A percentile compares a stretch with the other conserved stretches of the same genome.
Conservation (phyloP, 2,329 filamentous ascomycete species). For the Colletotrichum sp. region DNA sequence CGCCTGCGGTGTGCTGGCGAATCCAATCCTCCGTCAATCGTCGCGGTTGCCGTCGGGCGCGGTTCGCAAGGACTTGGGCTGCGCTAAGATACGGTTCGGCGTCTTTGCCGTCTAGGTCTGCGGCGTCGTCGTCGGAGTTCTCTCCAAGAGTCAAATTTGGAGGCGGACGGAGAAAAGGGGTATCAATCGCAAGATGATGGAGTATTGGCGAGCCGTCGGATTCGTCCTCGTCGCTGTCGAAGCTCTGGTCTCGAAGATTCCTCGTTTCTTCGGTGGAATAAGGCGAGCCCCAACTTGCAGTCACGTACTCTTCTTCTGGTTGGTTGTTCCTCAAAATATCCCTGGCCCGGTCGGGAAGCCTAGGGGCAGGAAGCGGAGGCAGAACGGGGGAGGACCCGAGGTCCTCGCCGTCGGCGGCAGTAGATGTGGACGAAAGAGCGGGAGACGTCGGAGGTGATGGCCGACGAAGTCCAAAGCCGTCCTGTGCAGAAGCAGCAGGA, state of each 20-base stretch:
- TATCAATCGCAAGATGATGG: conserved; percentile 66
- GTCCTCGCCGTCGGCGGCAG: conserved; percentile 61
- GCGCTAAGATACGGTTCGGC: conserved; percentile 51
- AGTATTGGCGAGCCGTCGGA: conserved; percentile 67
- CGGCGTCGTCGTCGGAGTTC: background rate
- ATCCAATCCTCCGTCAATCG: conserved; percentile 87
- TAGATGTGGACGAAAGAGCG: conserved; percentile 66
- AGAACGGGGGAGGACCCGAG: conserved; percentile 63
- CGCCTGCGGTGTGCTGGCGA: conserved; percentile 78
- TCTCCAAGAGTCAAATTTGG: conserved; percentile 47
- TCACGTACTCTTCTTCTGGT: conserved; percentile 59
- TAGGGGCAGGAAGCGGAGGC: conserved; percentile 63
- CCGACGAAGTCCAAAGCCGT: conserved; percentile 49
- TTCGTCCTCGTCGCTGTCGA: conserved; percentile 61
- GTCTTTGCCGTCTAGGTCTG: conserved; percentile 28
- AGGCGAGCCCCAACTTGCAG: conserved; percentile 90
- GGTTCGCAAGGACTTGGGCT: conserved; percentile 64
- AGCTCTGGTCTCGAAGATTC: conserved; percentile 55
- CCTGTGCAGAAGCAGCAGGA: conserved; percentile 68
- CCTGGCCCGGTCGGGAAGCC: conserved; percentile 59
- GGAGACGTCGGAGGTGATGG: conserved; percentile 55
- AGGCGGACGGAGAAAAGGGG: conserved; percentile 65
- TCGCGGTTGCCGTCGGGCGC: conserved; percentile 61
- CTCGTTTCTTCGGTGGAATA: conserved; percentile 71
- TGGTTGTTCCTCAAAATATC: conserved; percentile 60